Conservation (phyloP, 140 eudicot genomes). For the Stevia rebaudiana region DNA sequence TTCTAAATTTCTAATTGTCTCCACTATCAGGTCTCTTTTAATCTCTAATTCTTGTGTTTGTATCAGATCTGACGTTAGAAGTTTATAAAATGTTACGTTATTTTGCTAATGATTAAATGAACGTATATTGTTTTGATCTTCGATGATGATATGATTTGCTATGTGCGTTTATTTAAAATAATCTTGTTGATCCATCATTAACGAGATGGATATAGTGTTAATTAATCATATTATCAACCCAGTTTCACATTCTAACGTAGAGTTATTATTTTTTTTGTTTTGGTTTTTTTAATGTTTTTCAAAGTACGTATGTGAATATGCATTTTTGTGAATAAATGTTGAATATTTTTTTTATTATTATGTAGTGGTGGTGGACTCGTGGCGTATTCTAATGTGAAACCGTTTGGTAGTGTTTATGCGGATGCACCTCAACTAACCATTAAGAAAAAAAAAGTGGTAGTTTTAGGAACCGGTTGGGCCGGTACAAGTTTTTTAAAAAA, state of each 20-base stretch:
- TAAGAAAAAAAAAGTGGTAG: slow-evolving; percentile 72
- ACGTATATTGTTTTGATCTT: background rate
- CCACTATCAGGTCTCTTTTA: slow-evolving; percentile 47
- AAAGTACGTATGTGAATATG: too few species aligned
- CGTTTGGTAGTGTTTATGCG: slow-evolving; percentile 32
- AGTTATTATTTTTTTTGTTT: background rate
- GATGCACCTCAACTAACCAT: slow-evolving; percentile 31
- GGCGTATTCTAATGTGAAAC: slow-evolving; percentile 36
- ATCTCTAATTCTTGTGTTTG: background rate
- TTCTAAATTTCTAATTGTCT: slow-evolving; percentile 39
- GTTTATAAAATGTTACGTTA: background rate
- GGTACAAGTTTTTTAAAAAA: slow-evolving; percentile 69
- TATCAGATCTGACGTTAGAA: background rate
- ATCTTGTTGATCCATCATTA: too few species aligned
- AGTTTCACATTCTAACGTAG: background rate
- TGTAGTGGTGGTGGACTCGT: slow-evolving; percentile 65
- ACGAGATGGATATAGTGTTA: too few species aligned
- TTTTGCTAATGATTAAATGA: background rate
- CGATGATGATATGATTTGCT: background rate
- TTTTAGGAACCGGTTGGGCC: slow-evolving; percentile 95
- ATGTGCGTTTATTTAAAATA: too few species aligned
- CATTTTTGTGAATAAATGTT: background rate
- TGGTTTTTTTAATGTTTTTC: too few species aligned
- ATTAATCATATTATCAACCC: too few species aligned
- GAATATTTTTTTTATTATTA: background rate